Conservation (phyloP, 2,329 filamentous ascomycete genomes). For the Alternaria atra region DNA sequence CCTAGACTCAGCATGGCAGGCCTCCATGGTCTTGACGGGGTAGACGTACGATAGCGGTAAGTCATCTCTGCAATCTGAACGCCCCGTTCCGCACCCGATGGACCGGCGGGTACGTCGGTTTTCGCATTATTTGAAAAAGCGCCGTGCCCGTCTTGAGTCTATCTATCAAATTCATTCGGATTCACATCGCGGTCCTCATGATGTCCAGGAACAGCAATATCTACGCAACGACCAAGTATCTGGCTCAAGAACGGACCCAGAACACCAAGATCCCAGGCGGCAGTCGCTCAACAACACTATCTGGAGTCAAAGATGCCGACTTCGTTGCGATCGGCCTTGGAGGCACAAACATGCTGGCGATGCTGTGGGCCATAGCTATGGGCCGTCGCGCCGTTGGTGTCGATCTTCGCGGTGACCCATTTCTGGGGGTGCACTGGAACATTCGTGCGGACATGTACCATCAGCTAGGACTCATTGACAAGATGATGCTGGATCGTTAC, state of each 20-base stretch:
- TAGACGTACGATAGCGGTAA: constrained; percentile 2
- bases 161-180: background rate
- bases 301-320: constrained; percentile 26
- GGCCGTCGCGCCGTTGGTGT: constrained; percentile 25
- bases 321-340: constrained; percentile 29
- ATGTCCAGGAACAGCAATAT: background rate
- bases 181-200: background rate
- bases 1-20: constrained; percentile 5
- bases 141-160: background rate
- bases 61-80: background rate
- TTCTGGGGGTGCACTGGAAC: constrained; percentile 32
- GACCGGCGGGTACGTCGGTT: background rate
- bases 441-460: constrained; percentile 31
- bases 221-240: constrained; percentile 10
- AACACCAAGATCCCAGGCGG: constrained; percentile 7
- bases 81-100: background rate
- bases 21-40: constrained; percentile 1
- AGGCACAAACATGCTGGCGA: constrained; percentile 29
- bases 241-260: constrained; percentile 12
- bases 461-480: constrained; percentile 28
- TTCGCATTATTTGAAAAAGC: background rate
- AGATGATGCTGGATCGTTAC: constrained; percentile 27
- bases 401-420: constrained; percentile 25
- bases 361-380: constrained; percentile 28
- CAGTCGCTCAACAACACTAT: constrained; percentile 10